Evolutionary conservation across 306 rosid species (phyloP), one percentile per base, ranked within the genome.

Genomic region (Pyrus bretschneideri): DNA sequence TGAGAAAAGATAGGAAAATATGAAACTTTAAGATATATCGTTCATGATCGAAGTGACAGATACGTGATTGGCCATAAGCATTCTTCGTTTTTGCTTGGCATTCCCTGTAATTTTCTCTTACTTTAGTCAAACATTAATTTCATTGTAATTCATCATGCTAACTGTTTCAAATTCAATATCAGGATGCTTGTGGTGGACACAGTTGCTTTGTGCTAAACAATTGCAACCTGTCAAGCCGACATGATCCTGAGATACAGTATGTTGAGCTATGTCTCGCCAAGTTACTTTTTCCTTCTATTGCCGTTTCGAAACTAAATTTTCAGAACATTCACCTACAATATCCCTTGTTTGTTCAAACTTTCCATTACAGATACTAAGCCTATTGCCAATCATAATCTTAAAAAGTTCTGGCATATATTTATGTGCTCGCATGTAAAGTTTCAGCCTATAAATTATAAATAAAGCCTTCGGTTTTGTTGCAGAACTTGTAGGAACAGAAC

Each of bases 171-270:
- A 54, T 35, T 63, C 11, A 4, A 62, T 77, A 67, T 61, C 89
- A 90, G 97, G 98, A 90, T 76, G 89, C 62, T 74, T 95, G 96
- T 76, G 89, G 88, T 11, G 96, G 97, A 75, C 87, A 77, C 71
- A 88, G 92, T 83, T 95, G 97, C 87, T 92, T 95, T 78, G 78
- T 83, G 72, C 79, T 92, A 13, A 82, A 80, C 83, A 95, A 89
- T 84, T 66, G 83, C 86, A 82, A 81, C 7, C 74, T 77, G 45
- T 86, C 91, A 64, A 83, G 85, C 78, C 85, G 64, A 82, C 76
- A 78, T 68, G 89, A 81, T 76, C 88, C 96, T 46, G 88, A 88
- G 81, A 90, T 94, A 68, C 71, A 83, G 97, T 94, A 87, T 54
- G 94, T 81, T 75, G 40, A 54, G 3, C 71, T 49, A 64, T 44